Conservation (phyloP, 2,329 filamentous ascomycete genomes). For the Aspergillus oerlinghausenensis region DNA sequence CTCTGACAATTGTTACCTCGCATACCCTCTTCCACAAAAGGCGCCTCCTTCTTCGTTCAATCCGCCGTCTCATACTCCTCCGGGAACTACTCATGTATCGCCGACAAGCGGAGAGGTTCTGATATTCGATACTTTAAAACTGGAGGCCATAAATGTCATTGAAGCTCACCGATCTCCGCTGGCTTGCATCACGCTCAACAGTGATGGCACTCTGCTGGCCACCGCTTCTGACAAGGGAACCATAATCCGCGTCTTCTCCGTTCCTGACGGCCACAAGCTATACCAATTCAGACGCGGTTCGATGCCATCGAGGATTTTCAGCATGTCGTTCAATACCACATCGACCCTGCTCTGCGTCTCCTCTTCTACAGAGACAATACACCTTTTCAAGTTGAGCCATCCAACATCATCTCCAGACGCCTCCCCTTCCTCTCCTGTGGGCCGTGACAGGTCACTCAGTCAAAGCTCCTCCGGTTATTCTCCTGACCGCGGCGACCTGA, state of each 20-base stretch:
- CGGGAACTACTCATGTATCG: slow-evolving; percentile 65
- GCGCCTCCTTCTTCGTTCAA: slow-evolving; percentile 49
- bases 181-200: slow-evolving; percentile 86
- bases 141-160: slow-evolving; percentile 92
- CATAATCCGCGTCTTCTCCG: slow-evolving; percentile 91
- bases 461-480: slow-evolving; percentile 24
- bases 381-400: slow-evolving; percentile 77
- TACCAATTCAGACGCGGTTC: slow-evolving; percentile 95
- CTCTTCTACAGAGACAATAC: slow-evolving; percentile 91
- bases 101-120: slow-evolving; percentile 89
- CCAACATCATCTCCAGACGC: slow-evolving; percentile 29
- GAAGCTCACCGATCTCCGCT: slow-evolving; percentile 91
- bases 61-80: slow-evolving; percentile 77
- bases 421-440: slow-evolving; percentile 21
- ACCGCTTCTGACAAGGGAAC: slow-evolving; percentile 97
- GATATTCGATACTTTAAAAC: slow-evolving; percentile 81
- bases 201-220: slow-evolving; percentile 83
- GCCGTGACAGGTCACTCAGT: slow-evolving; percentile 22
- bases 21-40: slow-evolving; percentile 78
- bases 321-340: slow-evolving; percentile 97
- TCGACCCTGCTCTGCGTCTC: slow-evolving; percentile 93
- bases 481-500: slow-evolving; percentile 28
- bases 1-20: slow-evolving; percentile 92
- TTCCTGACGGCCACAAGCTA: slow-evolving; percentile 85
- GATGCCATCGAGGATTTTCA: slow-evolving; percentile 92